Conservation (phyloP, 2,329 filamentous ascomycete species). For the Magnaporthales sp. region DNA sequence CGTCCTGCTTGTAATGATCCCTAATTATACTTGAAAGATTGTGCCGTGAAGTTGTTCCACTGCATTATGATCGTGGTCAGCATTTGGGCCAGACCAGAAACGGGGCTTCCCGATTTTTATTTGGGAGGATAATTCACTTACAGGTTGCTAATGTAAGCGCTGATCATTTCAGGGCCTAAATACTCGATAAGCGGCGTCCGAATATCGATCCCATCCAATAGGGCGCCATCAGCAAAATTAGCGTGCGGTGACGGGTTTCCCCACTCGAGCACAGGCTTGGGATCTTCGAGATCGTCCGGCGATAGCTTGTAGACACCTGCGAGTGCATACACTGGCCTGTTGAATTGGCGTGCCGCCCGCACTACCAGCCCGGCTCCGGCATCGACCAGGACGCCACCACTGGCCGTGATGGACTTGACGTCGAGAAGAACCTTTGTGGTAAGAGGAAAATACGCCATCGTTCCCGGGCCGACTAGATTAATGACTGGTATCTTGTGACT, state of each 20-base stretch:
- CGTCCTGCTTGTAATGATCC: slow-evolving; percentile 19
- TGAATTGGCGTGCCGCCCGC: slow-evolving; percentile 72
- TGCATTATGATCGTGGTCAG: slow-evolving; percentile 6
- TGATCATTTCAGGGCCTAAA: slow-evolving; percentile 65
- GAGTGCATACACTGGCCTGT: slow-evolving; percentile 79
- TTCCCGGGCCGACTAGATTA: slow-evolving; percentile 72
- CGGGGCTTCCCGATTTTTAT: background rate
- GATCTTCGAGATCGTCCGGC: slow-evolving; percentile 63
- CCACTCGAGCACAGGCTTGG: slow-evolving; percentile 65
- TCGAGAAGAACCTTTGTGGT: slow-evolving; percentile 93
- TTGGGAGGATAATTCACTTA: slow-evolving; percentile 30
- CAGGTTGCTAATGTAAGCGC: slow-evolving; percentile 81
- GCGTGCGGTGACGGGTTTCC: slow-evolving; percentile 72
- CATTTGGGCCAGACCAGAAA: background rate
- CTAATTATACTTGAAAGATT: slow-evolving; percentile 19
- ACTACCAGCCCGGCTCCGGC: slow-evolving; percentile 79
- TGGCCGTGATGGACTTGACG: slow-evolving; percentile 79
- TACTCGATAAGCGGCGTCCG: slow-evolving; percentile 77
- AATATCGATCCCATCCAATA: slow-evolving; percentile 71
- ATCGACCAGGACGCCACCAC: slow-evolving; percentile 77
- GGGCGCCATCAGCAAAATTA: slow-evolving; percentile 66
- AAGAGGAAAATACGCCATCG: slow-evolving; percentile 89
- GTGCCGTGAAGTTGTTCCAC: slow-evolving; percentile 22
- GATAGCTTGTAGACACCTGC: slow-evolving; percentile 91
- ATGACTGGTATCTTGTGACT: slow-evolving; percentile 75